Percentiles rank a stretch among this genome's conserved stretches.
Evolutionary conservation across 176 grass and related monocot species (phyloP).

Genomic region (Themeda triandra): DNA sequence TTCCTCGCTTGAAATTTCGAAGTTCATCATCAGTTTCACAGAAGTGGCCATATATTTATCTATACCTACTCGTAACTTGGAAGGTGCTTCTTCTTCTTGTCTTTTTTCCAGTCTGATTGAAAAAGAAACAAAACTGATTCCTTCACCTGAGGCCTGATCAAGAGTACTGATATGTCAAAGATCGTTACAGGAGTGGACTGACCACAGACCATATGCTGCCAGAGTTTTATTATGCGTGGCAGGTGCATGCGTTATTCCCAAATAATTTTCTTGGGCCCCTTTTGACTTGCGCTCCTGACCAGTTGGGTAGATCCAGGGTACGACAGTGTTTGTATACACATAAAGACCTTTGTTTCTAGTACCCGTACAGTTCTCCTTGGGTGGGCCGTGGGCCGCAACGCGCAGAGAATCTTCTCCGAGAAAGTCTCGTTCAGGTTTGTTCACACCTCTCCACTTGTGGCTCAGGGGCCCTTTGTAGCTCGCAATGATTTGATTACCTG

Average conservation of each 20-base stretch:
- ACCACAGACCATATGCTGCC: not conserved
- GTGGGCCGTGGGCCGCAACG: not conserved
- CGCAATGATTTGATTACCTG: not conserved
- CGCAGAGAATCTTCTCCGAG: slow-evolving; percentile 22
- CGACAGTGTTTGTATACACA: not conserved
- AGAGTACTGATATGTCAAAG: slow-evolving; percentile 3
- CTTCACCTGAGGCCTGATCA: not conserved
- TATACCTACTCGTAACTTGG: not conserved
- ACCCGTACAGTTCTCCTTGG: not conserved
- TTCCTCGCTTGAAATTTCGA: not conserved
- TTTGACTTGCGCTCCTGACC: slow-evolving; percentile 27
- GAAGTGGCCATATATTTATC: not conserved
- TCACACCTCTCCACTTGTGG: slow-evolving; percentile 24
- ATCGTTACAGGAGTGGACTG: slow-evolving; percentile 37
- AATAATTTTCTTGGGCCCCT: slow-evolving; percentile 4
- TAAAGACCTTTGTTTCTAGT: not conserved
- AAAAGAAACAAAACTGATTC: not conserved
- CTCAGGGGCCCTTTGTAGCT: not conserved
- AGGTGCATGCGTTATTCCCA: slow-evolving; percentile 16
- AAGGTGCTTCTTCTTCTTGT: not conserved
- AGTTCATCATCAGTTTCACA: not conserved
- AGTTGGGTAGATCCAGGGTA: not conserved
- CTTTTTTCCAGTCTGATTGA: not conserved
- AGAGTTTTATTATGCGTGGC: slow-evolving; percentile 15
- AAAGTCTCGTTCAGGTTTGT: not conserved